Percentiles rank a stretch among this genome's conserved stretches.
phyloP scores from a whole-genome alignment of 2,329 filamentous ascomycete species.

The Sporothrix pallida region DNA sequence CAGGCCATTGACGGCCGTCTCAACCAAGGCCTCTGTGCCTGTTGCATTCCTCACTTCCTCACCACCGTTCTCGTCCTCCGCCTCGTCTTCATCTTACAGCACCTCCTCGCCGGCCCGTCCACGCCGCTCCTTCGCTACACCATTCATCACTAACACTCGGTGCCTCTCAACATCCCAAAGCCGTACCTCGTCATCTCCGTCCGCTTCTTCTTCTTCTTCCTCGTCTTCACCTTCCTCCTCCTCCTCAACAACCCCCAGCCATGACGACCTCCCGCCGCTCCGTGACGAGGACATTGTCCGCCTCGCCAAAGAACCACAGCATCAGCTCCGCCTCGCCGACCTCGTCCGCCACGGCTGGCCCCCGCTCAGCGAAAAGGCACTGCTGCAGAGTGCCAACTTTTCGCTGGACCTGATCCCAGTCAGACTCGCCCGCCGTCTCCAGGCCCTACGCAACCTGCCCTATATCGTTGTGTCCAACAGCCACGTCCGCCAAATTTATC shows the following conservation, averaged over 20 bases:
- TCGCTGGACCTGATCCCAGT: slow-evolving; percentile 90
- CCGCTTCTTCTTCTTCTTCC: background rate
- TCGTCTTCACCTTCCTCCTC: background rate
- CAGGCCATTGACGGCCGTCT: slow-evolving; percentile 49
- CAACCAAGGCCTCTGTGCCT: slow-evolving; percentile 38
- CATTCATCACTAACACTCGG: slow-evolving; percentile 33
- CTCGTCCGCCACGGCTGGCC: slow-evolving; percentile 85
- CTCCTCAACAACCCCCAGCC: background rate
- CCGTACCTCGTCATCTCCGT: background rate
- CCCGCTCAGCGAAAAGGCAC: slow-evolving; percentile 77
- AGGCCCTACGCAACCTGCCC: slow-evolving; percentile 88
- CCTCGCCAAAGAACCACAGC: slow-evolving; percentile 77
- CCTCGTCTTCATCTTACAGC: background rate
- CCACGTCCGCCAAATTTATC: slow-evolving; percentile 91
- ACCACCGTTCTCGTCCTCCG: background rate
- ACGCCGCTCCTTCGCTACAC: background rate
- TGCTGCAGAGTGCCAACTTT: slow-evolving; percentile 93
- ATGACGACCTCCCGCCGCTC: slow-evolving; percentile 29
- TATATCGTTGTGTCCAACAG: slow-evolving; percentile 99
- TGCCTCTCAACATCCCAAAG: slow-evolving; percentile 48
- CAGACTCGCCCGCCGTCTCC: slow-evolving; percentile 90
- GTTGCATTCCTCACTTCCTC: background rate
- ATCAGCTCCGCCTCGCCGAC: slow-evolving; percentile 83
- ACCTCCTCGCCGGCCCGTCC: background rate
- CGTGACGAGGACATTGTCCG: slow-evolving; percentile 78